phyloP scores from a whole-genome alignment of 116 monocot species.

The Zostera marina region DNA sequence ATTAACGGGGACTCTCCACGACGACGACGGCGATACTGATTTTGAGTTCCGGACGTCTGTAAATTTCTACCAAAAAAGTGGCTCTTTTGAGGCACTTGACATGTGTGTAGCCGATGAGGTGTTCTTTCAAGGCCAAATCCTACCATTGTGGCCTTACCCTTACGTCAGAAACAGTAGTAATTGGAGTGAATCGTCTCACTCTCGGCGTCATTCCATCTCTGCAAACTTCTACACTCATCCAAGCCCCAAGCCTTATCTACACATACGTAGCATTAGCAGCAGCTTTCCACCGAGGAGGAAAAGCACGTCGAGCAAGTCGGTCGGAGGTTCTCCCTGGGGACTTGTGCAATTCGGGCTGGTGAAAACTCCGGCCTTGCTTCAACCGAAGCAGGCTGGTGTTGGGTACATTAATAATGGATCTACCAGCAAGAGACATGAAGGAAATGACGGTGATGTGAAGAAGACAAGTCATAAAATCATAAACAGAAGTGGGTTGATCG shows the following conservation, averaged over 20 bases:
- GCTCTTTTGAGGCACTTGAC: background rate
- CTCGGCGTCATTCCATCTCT: slow-evolving; percentile 9
- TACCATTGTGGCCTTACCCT: slow-evolving; percentile 35
- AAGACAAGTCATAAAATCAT: too few species aligned
- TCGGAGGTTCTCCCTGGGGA: slow-evolving; percentile 10
- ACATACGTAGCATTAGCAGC: background rate
- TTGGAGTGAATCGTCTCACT: slow-evolving; percentile 23
- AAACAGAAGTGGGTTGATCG: too few species aligned
- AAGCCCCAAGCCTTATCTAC: slow-evolving; percentile 49
- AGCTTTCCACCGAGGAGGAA: slow-evolving; percentile 1
- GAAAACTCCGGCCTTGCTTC: slow-evolving; percentile 13
- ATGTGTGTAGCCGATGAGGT: slow-evolving; percentile 67
- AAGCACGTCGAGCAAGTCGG: slow-evolving; percentile 14
- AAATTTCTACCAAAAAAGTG: too few species aligned
- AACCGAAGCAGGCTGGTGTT: too few species aligned
- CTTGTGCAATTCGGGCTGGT: slow-evolving; percentile 40
- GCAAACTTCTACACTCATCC: slow-evolving; percentile 42
- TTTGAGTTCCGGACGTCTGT: too few species aligned
- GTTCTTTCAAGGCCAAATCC: slow-evolving; percentile 57
- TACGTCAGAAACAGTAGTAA: slow-evolving; percentile 10
- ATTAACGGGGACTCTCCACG: background rate
- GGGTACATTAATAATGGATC: too few species aligned
- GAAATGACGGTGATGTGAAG: too few species aligned
- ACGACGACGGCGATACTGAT: background rate
- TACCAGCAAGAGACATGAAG: too few species aligned